These are phyloP conservation scores for Puya raimondii DNA, from an alignment of 176 grass and related monocot species.

Conservation along the genomic window DNA sequence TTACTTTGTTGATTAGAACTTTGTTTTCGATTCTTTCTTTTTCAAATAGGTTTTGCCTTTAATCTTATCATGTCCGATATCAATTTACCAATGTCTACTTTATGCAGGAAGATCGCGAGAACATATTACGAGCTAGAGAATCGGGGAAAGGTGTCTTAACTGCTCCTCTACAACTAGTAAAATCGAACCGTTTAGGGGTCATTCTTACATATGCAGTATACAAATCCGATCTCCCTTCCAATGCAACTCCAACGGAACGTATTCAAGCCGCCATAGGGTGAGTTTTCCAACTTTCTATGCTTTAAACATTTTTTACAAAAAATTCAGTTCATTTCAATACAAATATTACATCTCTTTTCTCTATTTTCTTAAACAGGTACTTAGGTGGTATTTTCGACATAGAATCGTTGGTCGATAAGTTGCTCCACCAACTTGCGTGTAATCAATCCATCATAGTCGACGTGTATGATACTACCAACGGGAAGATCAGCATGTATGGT, in stretches of 20 bases:
- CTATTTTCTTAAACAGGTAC: constrained; percentile 44
- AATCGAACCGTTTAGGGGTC: constrained; percentile 76
- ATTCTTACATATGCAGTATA: constrained; percentile 88
- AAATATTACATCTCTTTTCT: not conserved
- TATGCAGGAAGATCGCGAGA: constrained; percentile 83
- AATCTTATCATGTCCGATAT: not conserved
- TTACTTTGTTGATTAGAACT: not conserved
- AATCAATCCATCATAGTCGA: constrained; percentile 90
- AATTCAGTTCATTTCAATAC: not conserved
- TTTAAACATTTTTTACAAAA: not conserved
- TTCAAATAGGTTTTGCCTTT: not conserved
- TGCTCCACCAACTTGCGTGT: constrained; percentile 74
- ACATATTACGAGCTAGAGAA: constrained; percentile 68
- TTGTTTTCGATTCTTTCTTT: not conserved
- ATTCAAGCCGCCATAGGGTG: constrained; percentile 85
- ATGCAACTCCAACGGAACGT: constrained; percentile 50
- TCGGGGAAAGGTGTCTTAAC: constrained; percentile 93
- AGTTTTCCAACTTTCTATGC: constrained; percentile 3
- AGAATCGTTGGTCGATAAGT: constrained; percentile 78
- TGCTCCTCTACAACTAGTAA: constrained; percentile 76
- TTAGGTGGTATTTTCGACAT: constrained; percentile 98
- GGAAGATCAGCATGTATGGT: constrained; percentile 82
- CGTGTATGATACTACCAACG: constrained; percentile 86
- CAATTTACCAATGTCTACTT: not conserved
- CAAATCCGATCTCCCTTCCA: constrained; percentile 62